A percentile compares a stretch with the other conserved stretches of the same genome.
Conservation (phyloP, 202 grass and related monocot species). For the Schoenoplectus tabernaemontani region DNA sequence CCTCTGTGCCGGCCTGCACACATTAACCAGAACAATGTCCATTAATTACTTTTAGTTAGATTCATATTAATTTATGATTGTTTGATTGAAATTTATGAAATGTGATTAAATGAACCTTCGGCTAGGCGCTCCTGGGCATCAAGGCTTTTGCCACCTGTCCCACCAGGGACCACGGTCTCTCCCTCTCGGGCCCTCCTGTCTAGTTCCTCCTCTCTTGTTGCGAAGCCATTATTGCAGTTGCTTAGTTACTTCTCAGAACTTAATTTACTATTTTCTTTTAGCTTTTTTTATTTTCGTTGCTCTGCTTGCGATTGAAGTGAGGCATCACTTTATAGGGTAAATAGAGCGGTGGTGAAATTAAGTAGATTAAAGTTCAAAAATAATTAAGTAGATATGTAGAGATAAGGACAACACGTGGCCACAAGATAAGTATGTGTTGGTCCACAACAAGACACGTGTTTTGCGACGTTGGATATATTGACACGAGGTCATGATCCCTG, state of each 20-base stretch:
- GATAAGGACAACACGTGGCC: conserved; percentile 10
- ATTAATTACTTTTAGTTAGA: background rate
- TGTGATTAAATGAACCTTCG: conserved; percentile 21
- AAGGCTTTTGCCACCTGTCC: conserved; percentile 41
- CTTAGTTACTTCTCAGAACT: background rate
- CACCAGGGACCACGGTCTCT: conserved; percentile 36
- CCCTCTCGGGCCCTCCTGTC: conserved; percentile 36
- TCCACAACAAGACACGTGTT: background rate
- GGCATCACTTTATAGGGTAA: background rate
- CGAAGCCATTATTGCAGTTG: conserved; percentile 9
- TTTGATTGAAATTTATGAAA: too few relatives aligned
- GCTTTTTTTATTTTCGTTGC: background rate
- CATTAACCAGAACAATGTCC: background rate
- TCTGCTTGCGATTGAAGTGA: background rate
- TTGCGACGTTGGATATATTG: background rate
- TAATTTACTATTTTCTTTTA: background rate
- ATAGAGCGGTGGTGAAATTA: conserved; percentile 10
- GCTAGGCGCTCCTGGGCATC: conserved; percentile 57
- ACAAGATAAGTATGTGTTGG: background rate
- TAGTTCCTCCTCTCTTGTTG: conserved; percentile 34
- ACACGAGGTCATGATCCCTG: background rate
- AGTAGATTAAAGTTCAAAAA: too few relatives aligned
- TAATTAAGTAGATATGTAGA: too few relatives aligned
- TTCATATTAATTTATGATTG: too few relatives aligned
- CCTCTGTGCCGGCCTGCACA: conserved; percentile 27